Evolutionary conservation across 805 yeast genomes (phyloP).

Genomic region (Saccharomyces paradoxus): DNA sequence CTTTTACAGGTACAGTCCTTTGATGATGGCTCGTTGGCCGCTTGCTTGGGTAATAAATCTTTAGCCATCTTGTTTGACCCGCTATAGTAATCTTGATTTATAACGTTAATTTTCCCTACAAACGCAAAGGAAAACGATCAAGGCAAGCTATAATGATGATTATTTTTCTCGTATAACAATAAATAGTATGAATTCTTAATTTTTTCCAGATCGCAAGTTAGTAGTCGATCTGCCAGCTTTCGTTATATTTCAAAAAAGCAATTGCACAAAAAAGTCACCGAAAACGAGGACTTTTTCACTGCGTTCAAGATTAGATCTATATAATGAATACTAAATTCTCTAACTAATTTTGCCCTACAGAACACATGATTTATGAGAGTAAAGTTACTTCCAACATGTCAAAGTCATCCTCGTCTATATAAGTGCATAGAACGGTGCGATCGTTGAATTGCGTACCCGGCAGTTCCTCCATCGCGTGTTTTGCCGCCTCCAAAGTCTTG

Average conservation of each 20-base stretch:
- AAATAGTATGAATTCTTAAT: background rate
- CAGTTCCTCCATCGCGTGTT: slow-evolving; percentile 45
- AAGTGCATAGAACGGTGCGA: slow-evolving; percentile 60
- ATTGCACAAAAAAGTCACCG: background rate
- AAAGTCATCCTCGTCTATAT: slow-evolving; percentile 52
- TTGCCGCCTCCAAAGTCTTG: slow-evolving; percentile 41
- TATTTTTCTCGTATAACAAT: background rate
- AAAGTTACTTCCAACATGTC: slow-evolving; percentile 30
- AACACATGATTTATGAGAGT: background rate
- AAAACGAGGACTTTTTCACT: background rate
- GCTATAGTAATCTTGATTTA: background rate
- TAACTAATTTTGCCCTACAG: background rate
- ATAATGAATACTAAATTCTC: background rate
- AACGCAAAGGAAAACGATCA: background rate
- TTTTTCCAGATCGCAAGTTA: background rate
- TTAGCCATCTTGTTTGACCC: background rate
- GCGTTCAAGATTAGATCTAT: background rate
- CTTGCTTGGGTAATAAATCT: background rate
- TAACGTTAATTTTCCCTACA: background rate
- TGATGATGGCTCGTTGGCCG: background rate
- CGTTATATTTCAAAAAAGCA: background rate
- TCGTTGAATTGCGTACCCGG: slow-evolving; percentile 64
- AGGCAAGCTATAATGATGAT: background rate
- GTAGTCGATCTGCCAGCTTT: background rate
- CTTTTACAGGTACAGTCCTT: slow-evolving; percentile 3